phyloP scores from a whole-genome alignment of 805 yeast species.

The Candida maris region DNA sequence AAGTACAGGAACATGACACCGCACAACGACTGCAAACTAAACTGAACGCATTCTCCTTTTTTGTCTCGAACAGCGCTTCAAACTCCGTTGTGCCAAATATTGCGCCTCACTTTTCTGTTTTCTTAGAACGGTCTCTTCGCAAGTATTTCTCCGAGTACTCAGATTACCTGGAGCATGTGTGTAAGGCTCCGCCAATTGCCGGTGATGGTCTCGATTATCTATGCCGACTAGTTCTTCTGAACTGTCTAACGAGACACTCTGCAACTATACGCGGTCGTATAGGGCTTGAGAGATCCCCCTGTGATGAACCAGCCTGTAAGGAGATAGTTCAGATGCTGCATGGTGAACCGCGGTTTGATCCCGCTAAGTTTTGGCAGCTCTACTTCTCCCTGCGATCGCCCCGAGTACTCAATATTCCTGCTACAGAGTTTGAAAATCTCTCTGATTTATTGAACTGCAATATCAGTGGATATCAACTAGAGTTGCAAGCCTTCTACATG shows the following conservation, averaged over 20 bases:
- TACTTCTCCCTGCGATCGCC: constrained; percentile 1
- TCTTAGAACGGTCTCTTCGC: neutral
- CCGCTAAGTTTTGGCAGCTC: neutral
- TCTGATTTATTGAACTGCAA: constrained; percentile 1
- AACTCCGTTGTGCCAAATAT: neutral
- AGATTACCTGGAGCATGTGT: neutral
- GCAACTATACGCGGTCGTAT: neutral
- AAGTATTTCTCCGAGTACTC: neutral
- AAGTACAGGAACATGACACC: neutral
- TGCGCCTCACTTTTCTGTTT: neutral
- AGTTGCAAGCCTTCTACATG: constrained; percentile 10
- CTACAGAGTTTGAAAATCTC: constrained; percentile 1
- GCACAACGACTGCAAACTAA: neutral
- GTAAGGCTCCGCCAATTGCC: neutral
- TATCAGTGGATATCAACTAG: neutral
- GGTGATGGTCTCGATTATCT: constrained; percentile 1
- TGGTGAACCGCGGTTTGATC: neutral
- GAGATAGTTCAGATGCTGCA: neutral
- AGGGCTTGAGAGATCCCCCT: neutral
- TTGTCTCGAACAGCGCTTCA: neutral
- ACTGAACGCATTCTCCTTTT: neutral
- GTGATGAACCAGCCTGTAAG: neutral
- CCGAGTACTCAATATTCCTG: neutral
- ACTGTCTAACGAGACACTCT: constrained; percentile 6
- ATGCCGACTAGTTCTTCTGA: constrained; percentile 3